Base-by-base conservation (phyloP, 2,329 filamentous ascomycete genomes). In the Sclerotiophoma versabilis region DNA sequence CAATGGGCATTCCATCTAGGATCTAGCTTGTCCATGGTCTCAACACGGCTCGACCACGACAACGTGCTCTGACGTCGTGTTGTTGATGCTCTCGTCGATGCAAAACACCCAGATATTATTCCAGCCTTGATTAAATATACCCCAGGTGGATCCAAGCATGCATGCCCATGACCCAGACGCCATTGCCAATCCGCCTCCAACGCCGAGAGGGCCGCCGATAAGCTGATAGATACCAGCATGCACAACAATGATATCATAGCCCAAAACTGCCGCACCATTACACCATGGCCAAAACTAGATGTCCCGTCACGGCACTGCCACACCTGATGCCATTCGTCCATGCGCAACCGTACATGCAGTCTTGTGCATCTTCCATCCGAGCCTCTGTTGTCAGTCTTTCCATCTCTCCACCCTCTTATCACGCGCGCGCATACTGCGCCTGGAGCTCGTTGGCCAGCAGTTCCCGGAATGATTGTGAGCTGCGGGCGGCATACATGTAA, bases 1-100 rank as follows among this genome's bases (percentile, higher is more conserved):
- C 59, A 68, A 65, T 65, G 32, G 25, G 42, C 59, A 68, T 64
- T 63, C 58, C 58, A 56, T 63, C 58, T 57, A 56, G 45, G 39
- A 41, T 58, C 50, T 33, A 32, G 49, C 49, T 46, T 33, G 45
- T 26, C 32, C 36, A 23, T 37, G 26, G 22, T 34, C 34, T 42
- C 41, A 38, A 37, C 37, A 38, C 43, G 43, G 53, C 46, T 47
- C 34, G 20, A 47, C 36, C 29, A 22, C 14, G 22, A 36, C 12
- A n/a, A 22, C 17, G 46, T 37, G 25, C 41, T 36, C 10, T 25
- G 23, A 29, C 41, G 23, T 46, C 22, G 37, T 36, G 36, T 25
- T 48, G 20, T 29, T 48, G 32, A 42, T 50, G 20, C 36, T 23
- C 27, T 38, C 36, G 30, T 29, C 27, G 25, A 26, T 45, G 45